These are phyloP conservation scores for Huntiella bhutanensis DNA, from an alignment of 2,329 filamentous ascomycete species.

Conservation along the genomic window DNA sequence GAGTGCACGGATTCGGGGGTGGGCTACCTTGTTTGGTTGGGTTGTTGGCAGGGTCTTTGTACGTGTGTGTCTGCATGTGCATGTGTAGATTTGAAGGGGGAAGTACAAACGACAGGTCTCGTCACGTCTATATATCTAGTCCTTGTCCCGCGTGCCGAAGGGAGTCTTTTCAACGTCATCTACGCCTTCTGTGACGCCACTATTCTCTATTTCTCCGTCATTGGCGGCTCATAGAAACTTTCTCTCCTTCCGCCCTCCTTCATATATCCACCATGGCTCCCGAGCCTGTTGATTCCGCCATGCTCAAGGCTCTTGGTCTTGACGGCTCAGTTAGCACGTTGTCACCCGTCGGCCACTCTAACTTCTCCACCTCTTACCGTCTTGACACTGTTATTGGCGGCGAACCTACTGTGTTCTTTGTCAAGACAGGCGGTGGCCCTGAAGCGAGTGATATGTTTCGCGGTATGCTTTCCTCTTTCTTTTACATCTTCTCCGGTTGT, in stretches of 20 bases:
- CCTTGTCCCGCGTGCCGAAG: too few relatives aligned
- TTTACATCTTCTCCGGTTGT: background rate
- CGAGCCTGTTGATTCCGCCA: conserved; percentile 37
- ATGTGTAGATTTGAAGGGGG: too few relatives aligned
- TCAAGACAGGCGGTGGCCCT: conserved; percentile 47
- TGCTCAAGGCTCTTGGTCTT: conserved; percentile 40
- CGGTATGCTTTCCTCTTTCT: conserved; percentile 23
- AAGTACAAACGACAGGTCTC: too few relatives aligned
- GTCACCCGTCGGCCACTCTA: conserved; percentile 43
- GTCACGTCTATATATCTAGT: too few relatives aligned
- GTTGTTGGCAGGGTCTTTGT: too few relatives aligned
- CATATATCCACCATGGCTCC: conserved; percentile 6
- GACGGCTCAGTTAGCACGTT: conserved; percentile 35
- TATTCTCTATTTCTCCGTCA: background rate
- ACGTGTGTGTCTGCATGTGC: too few relatives aligned
- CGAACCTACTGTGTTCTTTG: conserved; percentile 40
- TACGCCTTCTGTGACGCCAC: background rate
- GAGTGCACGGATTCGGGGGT: too few relatives aligned
- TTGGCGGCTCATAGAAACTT: background rate
- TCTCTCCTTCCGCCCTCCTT: background rate
- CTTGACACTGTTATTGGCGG: conserved; percentile 28
- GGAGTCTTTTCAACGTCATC: too few relatives aligned
- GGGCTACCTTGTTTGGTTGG: too few relatives aligned
- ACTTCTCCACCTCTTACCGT: conserved; percentile 50
- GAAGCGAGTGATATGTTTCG: conserved; percentile 50